These are phyloP conservation scores for Gracilaria caudata DNA, from an alignment of 23 red algal species.

Conservation along the genomic window DNA sequence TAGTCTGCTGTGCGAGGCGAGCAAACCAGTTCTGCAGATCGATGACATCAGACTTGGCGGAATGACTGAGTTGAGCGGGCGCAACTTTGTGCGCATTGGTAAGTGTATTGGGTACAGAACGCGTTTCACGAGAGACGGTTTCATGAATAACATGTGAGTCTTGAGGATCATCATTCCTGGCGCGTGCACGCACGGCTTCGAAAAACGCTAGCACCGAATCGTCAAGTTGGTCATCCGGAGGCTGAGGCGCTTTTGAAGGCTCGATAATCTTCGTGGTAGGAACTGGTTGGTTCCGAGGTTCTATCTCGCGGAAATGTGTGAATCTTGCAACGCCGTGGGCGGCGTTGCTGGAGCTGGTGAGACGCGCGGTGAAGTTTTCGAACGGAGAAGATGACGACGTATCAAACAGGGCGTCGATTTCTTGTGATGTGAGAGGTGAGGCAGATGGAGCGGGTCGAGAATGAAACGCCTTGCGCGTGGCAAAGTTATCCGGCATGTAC, in stretches of 20 bases:
- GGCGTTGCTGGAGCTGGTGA: background rate
- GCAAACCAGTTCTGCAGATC: constrained; percentile 36
- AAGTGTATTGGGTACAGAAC: constrained; percentile 10
- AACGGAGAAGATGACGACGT: constrained; percentile 14
- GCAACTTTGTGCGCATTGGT: constrained; percentile 33
- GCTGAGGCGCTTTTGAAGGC: background rate
- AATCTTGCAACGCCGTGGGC: background rate
- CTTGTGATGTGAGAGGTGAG: constrained; percentile 18
- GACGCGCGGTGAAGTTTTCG: background rate
- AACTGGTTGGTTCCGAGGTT: background rate
- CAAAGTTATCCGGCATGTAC: constrained; percentile 45
- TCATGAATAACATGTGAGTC: background rate
- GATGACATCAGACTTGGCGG: background rate
- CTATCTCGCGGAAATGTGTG: constrained; percentile 23
- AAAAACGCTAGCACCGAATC: constrained; percentile 43
- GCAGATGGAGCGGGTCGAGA: constrained; percentile 7
- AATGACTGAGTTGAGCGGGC: constrained; percentile 3
- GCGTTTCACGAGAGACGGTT: background rate
- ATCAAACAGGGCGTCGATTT: constrained; percentile 40
- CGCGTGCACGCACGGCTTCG: constrained; percentile 33
- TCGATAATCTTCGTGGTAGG: background rate
- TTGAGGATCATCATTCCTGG: constrained; percentile 7
- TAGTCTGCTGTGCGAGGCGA: constrained; percentile 28
- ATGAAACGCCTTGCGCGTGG: constrained; percentile 16
- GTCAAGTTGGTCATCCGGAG: constrained; percentile 46